These are phyloP conservation scores for Chrysanthemum makinoi DNA, from an alignment of 129 eudicot species.

Conservation along the genomic window DNA sequence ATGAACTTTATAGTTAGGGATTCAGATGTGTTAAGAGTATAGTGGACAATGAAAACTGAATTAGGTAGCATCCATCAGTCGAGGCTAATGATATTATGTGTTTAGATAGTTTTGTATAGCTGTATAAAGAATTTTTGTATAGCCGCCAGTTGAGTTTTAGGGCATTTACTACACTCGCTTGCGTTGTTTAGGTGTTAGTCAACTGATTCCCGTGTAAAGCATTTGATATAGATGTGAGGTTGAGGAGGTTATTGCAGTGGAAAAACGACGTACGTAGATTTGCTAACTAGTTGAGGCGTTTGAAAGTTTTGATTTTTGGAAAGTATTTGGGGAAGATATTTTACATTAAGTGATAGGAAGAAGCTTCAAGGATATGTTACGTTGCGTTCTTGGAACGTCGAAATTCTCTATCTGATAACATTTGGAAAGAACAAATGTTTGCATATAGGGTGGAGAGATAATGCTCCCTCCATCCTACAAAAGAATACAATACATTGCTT, in stretches of 20 bases:
- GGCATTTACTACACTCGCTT: constrained; percentile 3
- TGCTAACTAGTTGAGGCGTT: too few species aligned
- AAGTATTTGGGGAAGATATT: too few species aligned
- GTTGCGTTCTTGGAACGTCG: too few species aligned
- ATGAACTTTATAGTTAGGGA: neutral
- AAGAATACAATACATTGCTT: too few species aligned
- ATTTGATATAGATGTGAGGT: constrained; percentile 15
- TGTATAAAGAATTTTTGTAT: constrained; percentile 2
- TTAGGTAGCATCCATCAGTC: constrained; percentile 1
- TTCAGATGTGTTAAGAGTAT: constrained; percentile 1
- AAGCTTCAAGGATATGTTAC: too few species aligned
- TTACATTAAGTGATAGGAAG: too few species aligned
- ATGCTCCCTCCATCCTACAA: too few species aligned
- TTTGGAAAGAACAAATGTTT: too few species aligned
- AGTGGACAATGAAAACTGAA: neutral
- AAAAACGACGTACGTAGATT: neutral
- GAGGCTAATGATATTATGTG: neutral
- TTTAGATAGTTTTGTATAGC: constrained; percentile 2
- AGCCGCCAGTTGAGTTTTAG: neutral
- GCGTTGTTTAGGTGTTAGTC: constrained; percentile 15
- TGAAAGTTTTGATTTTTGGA: too few species aligned
- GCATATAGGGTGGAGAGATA: too few species aligned
- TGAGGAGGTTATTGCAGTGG: constrained; percentile 10
- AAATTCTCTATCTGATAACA: too few species aligned
- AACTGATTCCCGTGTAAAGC: neutral